Percentiles rank a stretch among this genome's conserved stretches.
These are phyloP conservation scores for Rosellinia necatrix DNA, from an alignment of 2,329 filamentous ascomycete genomes.

Conservation along the genomic window DNA sequence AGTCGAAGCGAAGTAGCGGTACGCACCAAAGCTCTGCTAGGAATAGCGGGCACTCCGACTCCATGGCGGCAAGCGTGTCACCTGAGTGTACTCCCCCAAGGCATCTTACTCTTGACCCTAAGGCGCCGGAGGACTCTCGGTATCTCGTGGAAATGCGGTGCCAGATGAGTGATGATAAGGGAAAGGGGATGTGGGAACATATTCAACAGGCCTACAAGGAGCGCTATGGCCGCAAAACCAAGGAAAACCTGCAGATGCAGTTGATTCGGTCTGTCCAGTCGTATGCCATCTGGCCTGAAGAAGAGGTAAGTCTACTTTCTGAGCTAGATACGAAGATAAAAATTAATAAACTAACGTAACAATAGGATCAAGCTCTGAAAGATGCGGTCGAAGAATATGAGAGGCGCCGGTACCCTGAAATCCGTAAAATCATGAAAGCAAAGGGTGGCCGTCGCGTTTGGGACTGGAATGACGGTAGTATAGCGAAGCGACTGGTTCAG, in stretches of 20 bases:
- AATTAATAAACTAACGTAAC: conserved; percentile 24
- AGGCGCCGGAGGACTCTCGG: conserved; percentile 53
- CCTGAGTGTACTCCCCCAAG: conserved; percentile 12
- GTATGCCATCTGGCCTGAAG: conserved; percentile 53
- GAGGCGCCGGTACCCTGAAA: conserved; percentile 48
- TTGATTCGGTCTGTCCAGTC: conserved; percentile 55
- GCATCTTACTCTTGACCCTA: conserved; percentile 47
- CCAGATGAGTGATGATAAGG: conserved; percentile 51
- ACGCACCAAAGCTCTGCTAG: conserved; percentile 21
- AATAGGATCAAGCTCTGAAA: conserved; percentile 49
- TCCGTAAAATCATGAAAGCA: conserved; percentile 53
- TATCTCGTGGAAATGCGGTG: conserved; percentile 56
- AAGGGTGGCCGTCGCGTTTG: conserved; percentile 55
- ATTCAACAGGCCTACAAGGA: conserved; percentile 53
- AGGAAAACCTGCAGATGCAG: conserved; percentile 62
- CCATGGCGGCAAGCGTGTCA: neutral
- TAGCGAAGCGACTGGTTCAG: conserved; percentile 56
- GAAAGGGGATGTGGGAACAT: conserved; percentile 63
- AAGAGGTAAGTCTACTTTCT: conserved; percentile 51
- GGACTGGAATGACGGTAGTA: conserved; percentile 55
- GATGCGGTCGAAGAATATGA: conserved; percentile 45
- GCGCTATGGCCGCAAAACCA: conserved; percentile 43
- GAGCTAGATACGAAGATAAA: conserved; percentile 13
- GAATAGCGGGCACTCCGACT: neutral
- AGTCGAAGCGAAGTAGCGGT: conserved; percentile 29